Evolutionary conservation across 306 rosid species (phyloP).

Genomic region (Morella rubra): DNA sequence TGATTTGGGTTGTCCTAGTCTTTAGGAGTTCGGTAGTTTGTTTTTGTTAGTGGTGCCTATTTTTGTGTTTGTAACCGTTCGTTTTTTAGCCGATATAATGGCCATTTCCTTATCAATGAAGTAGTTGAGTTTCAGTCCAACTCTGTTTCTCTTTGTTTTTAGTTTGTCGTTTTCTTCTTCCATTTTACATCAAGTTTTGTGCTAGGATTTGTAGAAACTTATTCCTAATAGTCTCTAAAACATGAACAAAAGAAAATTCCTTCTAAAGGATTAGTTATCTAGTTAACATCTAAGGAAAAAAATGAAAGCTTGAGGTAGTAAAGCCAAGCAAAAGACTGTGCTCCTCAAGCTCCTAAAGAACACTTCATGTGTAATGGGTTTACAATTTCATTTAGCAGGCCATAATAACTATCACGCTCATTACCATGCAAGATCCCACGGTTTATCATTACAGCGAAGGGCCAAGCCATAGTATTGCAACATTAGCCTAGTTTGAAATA

Average conservation of each 20-base stretch:
- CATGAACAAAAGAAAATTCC: conserved; percentile 1
- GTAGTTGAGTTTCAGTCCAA: no score
- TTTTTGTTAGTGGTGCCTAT: no score
- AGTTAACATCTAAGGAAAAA: background rate
- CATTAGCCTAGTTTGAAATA: background rate
- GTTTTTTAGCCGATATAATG: no score
- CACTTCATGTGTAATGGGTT: background rate
- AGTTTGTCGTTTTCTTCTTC: no score
- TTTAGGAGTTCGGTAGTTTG: no score
- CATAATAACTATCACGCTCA: background rate
- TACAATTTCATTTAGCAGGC: background rate
- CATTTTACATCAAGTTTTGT: no score
- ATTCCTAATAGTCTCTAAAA: conserved; percentile 6
- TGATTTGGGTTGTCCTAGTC: no score
- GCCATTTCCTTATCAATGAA: no score
- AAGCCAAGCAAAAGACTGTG: conserved; percentile 1
- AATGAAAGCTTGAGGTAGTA: conserved; percentile 9
- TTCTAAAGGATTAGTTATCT: background rate
- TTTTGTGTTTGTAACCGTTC: no score
- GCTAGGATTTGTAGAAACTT: background rate
- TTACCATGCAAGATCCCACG: background rate
- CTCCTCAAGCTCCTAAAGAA: background rate
- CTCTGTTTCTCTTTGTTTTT: no score
- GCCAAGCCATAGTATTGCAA: background rate
- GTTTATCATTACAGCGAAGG: background rate